A percentile compares a stretch with the other conserved stretches of the same genome.
phyloP scores from a whole-genome alignment of 768 basidiomycete genomes.

The Lyophyllum semitale region DNA sequence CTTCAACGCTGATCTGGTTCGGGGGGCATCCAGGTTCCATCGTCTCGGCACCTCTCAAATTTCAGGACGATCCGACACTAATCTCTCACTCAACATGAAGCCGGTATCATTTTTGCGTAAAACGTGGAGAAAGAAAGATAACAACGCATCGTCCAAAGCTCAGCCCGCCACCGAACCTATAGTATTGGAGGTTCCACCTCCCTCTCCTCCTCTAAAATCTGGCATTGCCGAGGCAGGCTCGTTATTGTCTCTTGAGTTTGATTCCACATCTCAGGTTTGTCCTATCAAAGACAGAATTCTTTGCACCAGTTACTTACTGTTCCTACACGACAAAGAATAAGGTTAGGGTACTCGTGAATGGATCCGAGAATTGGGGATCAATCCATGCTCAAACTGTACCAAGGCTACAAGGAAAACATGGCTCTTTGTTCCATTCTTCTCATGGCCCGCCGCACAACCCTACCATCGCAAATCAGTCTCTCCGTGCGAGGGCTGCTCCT shows the following conservation, averaged over 20 bases:
- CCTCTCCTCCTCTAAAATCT: slow-evolving; percentile 3
- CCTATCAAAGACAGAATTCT: background rate
- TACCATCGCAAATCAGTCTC: slow-evolving; percentile 2
- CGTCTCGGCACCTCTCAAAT: slow-evolving; percentile 3
- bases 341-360: background rate
- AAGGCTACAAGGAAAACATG: slow-evolving; percentile 14
- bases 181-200: background rate
- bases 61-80: background rate
- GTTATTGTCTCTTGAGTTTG: slow-evolving; percentile 2
- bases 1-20: background rate
- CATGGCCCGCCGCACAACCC: slow-evolving; percentile 24
- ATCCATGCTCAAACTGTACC: background rate
- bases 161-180: background rate
- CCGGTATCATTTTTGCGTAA: slow-evolving; percentile 39
- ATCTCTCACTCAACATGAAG: slow-evolving; percentile 32
- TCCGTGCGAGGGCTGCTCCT: slow-evolving; percentile 2
- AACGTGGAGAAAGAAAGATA: slow-evolving; percentile 39
- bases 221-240: slow-evolving; percentile 2
- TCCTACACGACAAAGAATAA: background rate
- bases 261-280: slow-evolving; percentile 3
- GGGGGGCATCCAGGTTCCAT: background rate
- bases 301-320: background rate
- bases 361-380: background rate
- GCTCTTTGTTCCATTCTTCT: slow-evolving; percentile 10
- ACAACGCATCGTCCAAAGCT: slow-evolving; percentile 19